Evolutionary conservation across 2,329 filamentous ascomycete species (phyloP).

Genomic region (Pezicula neosporulosa): DNA sequence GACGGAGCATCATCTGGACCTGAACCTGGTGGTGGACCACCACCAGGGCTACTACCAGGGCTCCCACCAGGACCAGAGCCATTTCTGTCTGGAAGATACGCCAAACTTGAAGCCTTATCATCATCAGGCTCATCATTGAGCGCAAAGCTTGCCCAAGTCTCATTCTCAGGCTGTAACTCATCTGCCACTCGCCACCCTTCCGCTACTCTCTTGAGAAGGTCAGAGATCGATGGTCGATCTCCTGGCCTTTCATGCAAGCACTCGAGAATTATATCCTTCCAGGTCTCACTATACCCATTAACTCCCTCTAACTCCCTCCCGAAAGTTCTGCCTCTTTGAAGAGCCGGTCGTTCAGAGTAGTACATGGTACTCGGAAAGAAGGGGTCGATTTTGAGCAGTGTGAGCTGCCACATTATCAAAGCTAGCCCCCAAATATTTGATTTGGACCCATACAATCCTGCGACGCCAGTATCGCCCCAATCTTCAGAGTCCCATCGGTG

Average conservation of each 20-base stretch:
- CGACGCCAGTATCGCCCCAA: conserved; percentile 1
- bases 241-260: conserved; percentile 9
- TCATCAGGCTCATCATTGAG: too few species aligned
- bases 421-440: conserved; percentile 2
- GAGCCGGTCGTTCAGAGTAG: neutral
- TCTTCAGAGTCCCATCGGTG: conserved; percentile 4
- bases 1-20: too few species aligned
- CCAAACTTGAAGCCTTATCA: too few species aligned
- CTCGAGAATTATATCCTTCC: conserved; percentile 7
- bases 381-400: neutral
- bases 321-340: conserved; percentile 1
- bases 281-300: conserved; percentile 1
- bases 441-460: conserved; percentile 4
- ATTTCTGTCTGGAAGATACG: too few species aligned
- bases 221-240: conserved; percentile 1
- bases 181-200: neutral
- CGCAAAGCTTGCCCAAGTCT: too few species aligned
- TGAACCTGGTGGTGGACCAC: too few species aligned
- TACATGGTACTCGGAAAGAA: conserved; percentile 3
- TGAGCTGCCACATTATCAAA: conserved; percentile 4
- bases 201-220: conserved; percentile 3
- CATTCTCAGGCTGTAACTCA: neutral
- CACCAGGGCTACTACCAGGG: too few species aligned
- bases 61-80: too few species aligned
- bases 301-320: neutral